These are phyloP conservation scores for Chalaropsis ovoidea DNA, from an alignment of 2,329 filamentous ascomycete genomes.

Conservation along the genomic window DNA sequence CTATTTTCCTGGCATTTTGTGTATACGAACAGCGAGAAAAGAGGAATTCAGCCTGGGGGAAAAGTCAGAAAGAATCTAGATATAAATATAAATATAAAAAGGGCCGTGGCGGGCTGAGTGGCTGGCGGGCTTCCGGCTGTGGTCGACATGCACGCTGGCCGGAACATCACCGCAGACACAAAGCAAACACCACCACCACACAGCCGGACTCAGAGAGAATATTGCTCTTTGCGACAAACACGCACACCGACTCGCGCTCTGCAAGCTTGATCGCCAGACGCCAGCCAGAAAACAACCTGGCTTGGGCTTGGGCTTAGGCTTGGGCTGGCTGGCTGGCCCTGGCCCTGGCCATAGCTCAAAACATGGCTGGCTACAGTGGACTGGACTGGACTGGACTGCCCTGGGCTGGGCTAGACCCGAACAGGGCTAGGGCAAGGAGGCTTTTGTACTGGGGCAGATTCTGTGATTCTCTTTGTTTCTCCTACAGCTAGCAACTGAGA, in stretches of 20 bases:
- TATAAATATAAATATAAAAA: neutral
- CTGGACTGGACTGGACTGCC: neutral
- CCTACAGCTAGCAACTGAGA: neutral
- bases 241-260: no score
- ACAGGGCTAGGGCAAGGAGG: slow-evolving; percentile 7
- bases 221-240: no score
- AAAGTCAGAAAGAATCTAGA: neutral
- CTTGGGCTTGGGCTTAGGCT: no score
- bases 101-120: no score
- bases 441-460: neutral
- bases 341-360: neutral
- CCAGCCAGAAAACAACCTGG: no score
- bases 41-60: neutral
- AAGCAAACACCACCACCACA: no score
- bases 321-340: no score
- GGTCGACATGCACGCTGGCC: no score
- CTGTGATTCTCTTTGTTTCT: neutral
- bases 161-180: no score
- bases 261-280: no score
- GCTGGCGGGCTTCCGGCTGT: no score
- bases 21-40: neutral
- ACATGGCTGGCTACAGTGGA: neutral
- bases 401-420: slow-evolving; percentile 11
- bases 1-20: neutral
- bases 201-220: no score